Evolutionary conservation across 78 protist genomes (phyloP), one percentile per base, ranked within the genome.

Genomic region (Planoprotostelium fungivorum): DNA sequence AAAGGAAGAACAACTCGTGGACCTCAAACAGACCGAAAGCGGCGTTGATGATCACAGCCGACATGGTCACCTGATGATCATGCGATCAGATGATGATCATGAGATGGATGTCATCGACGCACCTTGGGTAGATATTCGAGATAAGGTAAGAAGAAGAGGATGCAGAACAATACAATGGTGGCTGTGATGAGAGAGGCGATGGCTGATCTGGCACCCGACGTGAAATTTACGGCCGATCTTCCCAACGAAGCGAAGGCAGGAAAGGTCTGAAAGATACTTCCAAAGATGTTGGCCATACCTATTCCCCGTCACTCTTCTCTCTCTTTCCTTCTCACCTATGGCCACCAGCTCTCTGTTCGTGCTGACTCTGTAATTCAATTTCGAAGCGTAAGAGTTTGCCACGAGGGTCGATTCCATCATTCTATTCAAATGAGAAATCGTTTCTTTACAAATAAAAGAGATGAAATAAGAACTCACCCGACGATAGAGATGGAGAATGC

Each of bases 381-480:
- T 92, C 0, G 94, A 88, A 0, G 94, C 94, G 0, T 90, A 86
- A 83, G 84, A 38, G 37, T 92, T 92, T 29, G 92, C 87, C 29
- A 92, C 94, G 10, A 92, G 90, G 28, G 94, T 92, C n/a, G 94
- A 91, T 36, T 92, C 94, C 34, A 92, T 91, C 39, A 92, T 90
- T 63, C 94, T 92, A 37, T 88, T 89, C 25, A 89, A 0, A 92
- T 92, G 29, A 92, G 87, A 25, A 92, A 83, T 34, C 87, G 73
- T n/a, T 90, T 92, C 84, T 92, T 85, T 86, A 92, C 88, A 10
- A 36, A 34, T 87, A 10, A 36, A 35, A 35, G 34, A 36, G 28
- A 34, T 87, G 89, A 87, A 87, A 25, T 25, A 63, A 34, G 0
- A 38, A 36, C 34, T 92, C 37, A 51, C 73, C 73, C 73, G 73